A percentile compares a stretch with the other conserved stretches of the same genome.
These are phyloP conservation scores for Udeniomyces megalosporus DNA, from an alignment of 768 basidiomycete genomes.

Conservation along the genomic window DNA sequence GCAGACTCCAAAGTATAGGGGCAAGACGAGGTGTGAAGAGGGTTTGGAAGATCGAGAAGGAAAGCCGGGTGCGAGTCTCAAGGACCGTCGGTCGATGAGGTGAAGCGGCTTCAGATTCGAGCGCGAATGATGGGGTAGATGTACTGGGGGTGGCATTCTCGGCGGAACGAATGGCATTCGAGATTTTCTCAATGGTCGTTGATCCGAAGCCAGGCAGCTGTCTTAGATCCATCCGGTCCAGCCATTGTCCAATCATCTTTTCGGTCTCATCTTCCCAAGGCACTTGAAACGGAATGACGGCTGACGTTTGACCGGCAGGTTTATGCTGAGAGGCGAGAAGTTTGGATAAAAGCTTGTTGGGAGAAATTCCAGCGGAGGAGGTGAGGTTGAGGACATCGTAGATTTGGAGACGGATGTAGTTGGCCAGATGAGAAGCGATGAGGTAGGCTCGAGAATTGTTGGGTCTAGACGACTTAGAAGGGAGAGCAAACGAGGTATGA, in stretches of 20 bases:
- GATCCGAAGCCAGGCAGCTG: conserved; percentile 16
- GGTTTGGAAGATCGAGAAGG: not conserved
- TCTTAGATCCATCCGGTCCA: conserved; percentile 8
- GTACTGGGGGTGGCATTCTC: too few species aligned
- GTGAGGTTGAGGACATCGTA: conserved; percentile 16
- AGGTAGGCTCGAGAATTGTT: not conserved
- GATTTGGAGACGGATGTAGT: conserved; percentile 16
- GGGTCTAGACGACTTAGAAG: not conserved
- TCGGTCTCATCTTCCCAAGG: not conserved
- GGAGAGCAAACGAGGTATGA: not conserved
- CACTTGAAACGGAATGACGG: not conserved
- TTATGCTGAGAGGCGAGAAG: conserved; percentile 21
- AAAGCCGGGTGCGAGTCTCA: not conserved
- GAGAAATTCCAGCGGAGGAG: conserved; percentile 18
- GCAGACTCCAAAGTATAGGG: conserved; percentile 15
- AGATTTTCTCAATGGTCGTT: conserved; percentile 1
- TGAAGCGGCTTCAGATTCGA: not conserved
- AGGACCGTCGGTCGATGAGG: not conserved
- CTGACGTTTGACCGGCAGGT: conserved; percentile 20
- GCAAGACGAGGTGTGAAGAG: conserved; percentile 15
- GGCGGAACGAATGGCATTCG: too few species aligned
- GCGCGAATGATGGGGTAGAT: too few species aligned
- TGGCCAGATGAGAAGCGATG: conserved; percentile 19
- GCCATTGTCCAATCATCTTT: conserved; percentile 1
- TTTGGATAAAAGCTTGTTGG: conserved; percentile 17